These are phyloP conservation scores for Eucalyptus grandis DNA, from an alignment of 345 rosid genomes.

Conservation along the genomic window DNA sequence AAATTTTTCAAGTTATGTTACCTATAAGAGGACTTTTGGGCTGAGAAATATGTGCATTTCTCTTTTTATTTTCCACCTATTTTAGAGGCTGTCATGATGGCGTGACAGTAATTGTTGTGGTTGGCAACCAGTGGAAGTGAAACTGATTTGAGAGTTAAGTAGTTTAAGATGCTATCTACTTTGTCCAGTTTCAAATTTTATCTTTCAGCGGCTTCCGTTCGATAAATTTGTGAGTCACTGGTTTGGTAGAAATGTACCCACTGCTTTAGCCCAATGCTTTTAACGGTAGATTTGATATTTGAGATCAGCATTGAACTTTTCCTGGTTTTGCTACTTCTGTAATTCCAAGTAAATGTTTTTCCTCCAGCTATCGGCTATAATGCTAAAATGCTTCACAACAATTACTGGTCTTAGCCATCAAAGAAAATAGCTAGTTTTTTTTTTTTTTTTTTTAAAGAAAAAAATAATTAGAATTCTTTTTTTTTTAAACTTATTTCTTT, in stretches of 20 bases:
- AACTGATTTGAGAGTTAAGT: background rate
- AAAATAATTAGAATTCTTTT: no score
- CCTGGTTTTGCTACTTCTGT: background rate
- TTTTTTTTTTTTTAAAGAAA: no score
- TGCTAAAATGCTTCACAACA: background rate
- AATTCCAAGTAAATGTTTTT: background rate
- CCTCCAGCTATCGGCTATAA: background rate
- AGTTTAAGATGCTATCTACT: background rate
- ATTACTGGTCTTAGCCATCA: background rate
- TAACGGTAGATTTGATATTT: background rate
- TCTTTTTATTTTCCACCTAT: background rate
- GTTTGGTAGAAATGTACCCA: background rate
- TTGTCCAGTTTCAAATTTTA: background rate
- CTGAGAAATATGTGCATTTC: background rate
- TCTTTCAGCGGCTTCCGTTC: background rate
- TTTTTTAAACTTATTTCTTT: background rate
- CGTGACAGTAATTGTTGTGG: background rate
- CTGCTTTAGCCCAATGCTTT: background rate
- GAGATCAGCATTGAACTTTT: background rate
- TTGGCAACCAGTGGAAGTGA: background rate
- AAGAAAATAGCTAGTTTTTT: background rate
- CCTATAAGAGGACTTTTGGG: background rate
- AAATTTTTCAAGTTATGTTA: background rate
- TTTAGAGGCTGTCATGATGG: background rate
- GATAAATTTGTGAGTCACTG: background rate